Evolutionary conservation across 2,329 filamentous ascomycete species (phyloP), one percentile per base, ranked within the genome.

Genomic region (Stachybotrys chartarum): DNA sequence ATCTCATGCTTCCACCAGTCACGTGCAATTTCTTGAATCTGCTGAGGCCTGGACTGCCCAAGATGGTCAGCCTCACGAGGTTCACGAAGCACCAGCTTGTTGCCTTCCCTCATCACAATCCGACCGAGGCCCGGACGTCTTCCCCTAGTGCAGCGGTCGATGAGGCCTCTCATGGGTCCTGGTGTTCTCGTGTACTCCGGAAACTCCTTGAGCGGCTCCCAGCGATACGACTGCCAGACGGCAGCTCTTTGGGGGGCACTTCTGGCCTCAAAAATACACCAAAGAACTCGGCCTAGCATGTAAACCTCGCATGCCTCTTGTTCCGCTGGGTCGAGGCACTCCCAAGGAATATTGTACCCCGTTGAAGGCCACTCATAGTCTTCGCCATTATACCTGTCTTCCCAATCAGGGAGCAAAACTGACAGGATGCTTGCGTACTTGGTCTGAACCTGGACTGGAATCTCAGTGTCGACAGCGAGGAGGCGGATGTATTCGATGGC

Each of bases 241-340:
- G 79, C 77, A 2, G 78, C 76, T 57, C 74, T 74, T 61, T 85
- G 79, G 1, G 82, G 81, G 2, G 80, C 81, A 56, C 79, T 80
- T 62, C 78, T 77, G 18, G 80, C 81, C 64, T 85, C 82, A 55
- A 85, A 85, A 16, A 85, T 76, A 63, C 82, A 85, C 81, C 82
- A 85, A 50, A 85, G 70, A 30, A 83, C 72, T 45, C 82, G 75
- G 6, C 81, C 82, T 16, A 85, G 76, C 81, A 84, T 84, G 67
- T 84, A 85, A 1, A 83, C 81, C 64, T 82, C 78, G 18, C 81
- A 81, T 0, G 77, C 72, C 61, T 85, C 82, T 59, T 81, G 78
- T 59, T 85, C 82, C 3, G 57, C 57, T 1, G 67, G 64, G 14
- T 70, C 75, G n/a, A 85, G 72, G 53, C 75, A 78, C 5, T 77